phyloP scores from a whole-genome alignment of 805 yeast genomes.

The Barnettozyma sucrosica region DNA sequence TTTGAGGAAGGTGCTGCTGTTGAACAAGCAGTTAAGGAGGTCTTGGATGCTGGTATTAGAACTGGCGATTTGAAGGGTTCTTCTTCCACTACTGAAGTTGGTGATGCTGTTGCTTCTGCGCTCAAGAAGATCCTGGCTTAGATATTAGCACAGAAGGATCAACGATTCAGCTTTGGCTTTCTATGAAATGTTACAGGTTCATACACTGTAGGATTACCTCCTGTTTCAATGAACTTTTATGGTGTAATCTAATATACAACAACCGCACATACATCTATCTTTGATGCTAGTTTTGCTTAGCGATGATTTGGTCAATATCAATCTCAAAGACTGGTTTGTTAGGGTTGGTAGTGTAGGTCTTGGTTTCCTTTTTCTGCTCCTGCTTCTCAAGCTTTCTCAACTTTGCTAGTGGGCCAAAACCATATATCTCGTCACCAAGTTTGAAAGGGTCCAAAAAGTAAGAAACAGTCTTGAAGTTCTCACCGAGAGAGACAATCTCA shows the following conservation, averaged over 20 bases:
- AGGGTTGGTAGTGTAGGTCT: slow-evolving; percentile 51
- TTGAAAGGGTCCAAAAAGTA: slow-evolving; percentile 66
- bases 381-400: slow-evolving; percentile 56
- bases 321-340: slow-evolving; percentile 62
- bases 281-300: slow-evolving; percentile 48
- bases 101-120: slow-evolving; percentile 83
- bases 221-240: not conserved
- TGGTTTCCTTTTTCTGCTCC: slow-evolving; percentile 39
- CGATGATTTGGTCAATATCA: slow-evolving; percentile 65
- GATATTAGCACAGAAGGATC: not conserved
- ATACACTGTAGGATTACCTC: not conserved
- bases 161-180: not conserved
- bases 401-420: slow-evolving; percentile 69
- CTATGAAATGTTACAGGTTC: not conserved
- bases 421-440: slow-evolving; percentile 62
- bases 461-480: slow-evolving; percentile 52
- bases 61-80: slow-evolving; percentile 90
- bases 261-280: too few species aligned
- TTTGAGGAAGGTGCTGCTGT: slow-evolving; percentile 81
- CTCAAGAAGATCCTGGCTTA: slow-evolving; percentile 48
- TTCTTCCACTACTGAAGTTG: slow-evolving; percentile 83
- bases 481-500: slow-evolving; percentile 60
- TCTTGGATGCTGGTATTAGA: slow-evolving; percentile 76
- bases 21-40: slow-evolving; percentile 81
- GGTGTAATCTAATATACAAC: slow-evolving; percentile 1